Conservation (phyloP, 1,139 yeast genomes). For the Eremothecium sinecaudum region DNA sequence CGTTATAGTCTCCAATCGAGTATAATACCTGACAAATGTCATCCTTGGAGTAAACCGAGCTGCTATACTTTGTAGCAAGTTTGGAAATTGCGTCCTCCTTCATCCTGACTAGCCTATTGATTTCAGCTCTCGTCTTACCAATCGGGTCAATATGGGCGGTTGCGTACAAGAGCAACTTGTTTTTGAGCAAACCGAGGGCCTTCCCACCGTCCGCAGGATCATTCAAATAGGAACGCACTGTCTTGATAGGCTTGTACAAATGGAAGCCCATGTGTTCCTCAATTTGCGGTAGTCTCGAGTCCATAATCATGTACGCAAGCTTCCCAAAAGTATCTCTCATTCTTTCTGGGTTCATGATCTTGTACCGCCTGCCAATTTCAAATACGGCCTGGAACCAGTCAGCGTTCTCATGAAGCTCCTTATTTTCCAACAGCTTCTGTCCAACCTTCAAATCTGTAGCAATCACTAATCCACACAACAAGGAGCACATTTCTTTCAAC, state of each 20-base stretch:
- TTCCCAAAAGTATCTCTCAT: conserved; percentile 70
- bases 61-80: conserved; percentile 37
- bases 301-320: conserved; percentile 72
- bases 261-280: conserved; percentile 61
- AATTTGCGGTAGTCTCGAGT: conserved; percentile 60
- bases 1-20: conserved; percentile 66
- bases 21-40: conserved; percentile 57
- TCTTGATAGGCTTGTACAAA: conserved; percentile 55
- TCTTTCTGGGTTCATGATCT: conserved; percentile 69
- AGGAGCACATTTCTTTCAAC: conserved; percentile 62
- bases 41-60: conserved; percentile 36
- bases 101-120: conserved; percentile 47
- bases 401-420: conserved; percentile 55
- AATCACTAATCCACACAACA: conserved; percentile 61
- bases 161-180: conserved; percentile 48
- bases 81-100: conserved; percentile 57
- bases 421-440: conserved; percentile 48
- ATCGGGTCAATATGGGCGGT: conserved; percentile 54
- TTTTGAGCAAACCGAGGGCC: conserved; percentile 42
- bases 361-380: conserved; percentile 68
- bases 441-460: conserved; percentile 65
- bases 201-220: conserved; percentile 32
- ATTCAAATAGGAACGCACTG: conserved; percentile 44
- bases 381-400: conserved; percentile 59
- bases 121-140: conserved; percentile 41